These are phyloP conservation scores for Solanum neorickii DNA, from an alignment of 257 asterid species.

Conservation along the genomic window DNA sequence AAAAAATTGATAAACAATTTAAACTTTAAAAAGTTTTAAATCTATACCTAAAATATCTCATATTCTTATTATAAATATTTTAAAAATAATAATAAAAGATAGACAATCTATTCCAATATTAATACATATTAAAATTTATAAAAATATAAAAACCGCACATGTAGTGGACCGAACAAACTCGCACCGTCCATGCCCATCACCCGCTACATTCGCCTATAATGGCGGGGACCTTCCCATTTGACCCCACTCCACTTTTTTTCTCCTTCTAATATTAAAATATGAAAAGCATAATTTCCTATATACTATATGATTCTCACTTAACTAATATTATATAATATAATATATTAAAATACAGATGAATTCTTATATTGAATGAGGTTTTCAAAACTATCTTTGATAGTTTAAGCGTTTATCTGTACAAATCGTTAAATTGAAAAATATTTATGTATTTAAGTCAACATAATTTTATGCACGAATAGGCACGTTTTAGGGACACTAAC, in stretches of 20 bases:
- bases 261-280: not conserved
- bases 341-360: not conserved
- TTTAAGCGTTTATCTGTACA: too few relatives aligned
- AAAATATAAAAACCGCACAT: not conserved
- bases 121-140: not conserved
- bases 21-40: too few relatives aligned
- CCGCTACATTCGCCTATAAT: not conserved
- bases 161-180: not conserved
- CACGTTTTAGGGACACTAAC: not conserved
- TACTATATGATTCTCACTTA: not conserved
- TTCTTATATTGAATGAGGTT: not conserved
- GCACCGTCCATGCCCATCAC: not conserved
- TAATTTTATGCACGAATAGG: not conserved
- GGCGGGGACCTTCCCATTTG: not conserved
- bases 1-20: too few relatives aligned
- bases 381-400: not conserved
- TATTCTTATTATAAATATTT: too few relatives aligned
- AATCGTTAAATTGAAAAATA: too few relatives aligned
- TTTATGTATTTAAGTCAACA: not conserved
- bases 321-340: not conserved
- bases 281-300: not conserved
- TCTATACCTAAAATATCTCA: not conserved
- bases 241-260: not conserved
- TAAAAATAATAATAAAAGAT: not conserved
- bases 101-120: not conserved